These are phyloP conservation scores for Heritiera fomes DNA, from an alignment of 345 rosid species.

Conservation along the genomic window DNA sequence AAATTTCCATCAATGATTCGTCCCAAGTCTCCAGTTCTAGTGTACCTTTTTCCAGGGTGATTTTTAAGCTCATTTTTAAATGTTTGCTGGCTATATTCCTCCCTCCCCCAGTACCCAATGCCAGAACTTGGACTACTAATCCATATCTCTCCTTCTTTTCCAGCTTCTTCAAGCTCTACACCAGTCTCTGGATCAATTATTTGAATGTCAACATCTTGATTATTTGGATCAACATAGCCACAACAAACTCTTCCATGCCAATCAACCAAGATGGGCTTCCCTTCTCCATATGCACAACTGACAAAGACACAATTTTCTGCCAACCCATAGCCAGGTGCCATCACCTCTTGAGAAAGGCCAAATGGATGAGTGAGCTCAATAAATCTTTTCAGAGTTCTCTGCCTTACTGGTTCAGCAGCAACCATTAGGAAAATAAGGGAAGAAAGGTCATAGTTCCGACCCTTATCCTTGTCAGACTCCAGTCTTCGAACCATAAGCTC, in stretches of 20 bases:
- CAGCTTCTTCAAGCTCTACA: conserved; percentile 43
- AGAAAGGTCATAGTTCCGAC: conserved; percentile 50
- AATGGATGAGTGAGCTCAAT: conserved; percentile 53
- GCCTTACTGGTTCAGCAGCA: conserved; percentile 77
- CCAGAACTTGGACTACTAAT: conserved; percentile 70
- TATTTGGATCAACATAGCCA: conserved; percentile 43
- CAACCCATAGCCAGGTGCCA: conserved; percentile 82
- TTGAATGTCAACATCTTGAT: conserved; percentile 54
- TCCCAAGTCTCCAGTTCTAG: conserved; percentile 67
- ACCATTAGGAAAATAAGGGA: conserved; percentile 69
- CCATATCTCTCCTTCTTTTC: conserved; percentile 73
- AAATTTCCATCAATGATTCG: conserved; percentile 53
- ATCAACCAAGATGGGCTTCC: conserved; percentile 56
- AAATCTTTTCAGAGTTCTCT: conserved; percentile 52
- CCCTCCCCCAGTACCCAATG: conserved; percentile 68
- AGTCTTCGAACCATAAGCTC: conserved; percentile 60
- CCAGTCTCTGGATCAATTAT: conserved; percentile 49
- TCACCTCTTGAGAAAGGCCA: conserved; percentile 58
- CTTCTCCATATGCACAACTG: conserved; percentile 62
- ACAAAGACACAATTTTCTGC: conserved; percentile 79
- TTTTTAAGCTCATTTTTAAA: conserved; percentile 48
- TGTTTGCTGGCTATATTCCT: conserved; percentile 50
- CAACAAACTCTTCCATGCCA: conserved; percentile 74
- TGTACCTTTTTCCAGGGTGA: conserved; percentile 46
- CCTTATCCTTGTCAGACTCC: conserved; percentile 47